A percentile compares a stretch with the other conserved stretches of the same genome.
Evolutionary conservation across 2,329 filamentous ascomycete species (phyloP).

Genomic region (Phaeosphaeria sp.): DNA sequence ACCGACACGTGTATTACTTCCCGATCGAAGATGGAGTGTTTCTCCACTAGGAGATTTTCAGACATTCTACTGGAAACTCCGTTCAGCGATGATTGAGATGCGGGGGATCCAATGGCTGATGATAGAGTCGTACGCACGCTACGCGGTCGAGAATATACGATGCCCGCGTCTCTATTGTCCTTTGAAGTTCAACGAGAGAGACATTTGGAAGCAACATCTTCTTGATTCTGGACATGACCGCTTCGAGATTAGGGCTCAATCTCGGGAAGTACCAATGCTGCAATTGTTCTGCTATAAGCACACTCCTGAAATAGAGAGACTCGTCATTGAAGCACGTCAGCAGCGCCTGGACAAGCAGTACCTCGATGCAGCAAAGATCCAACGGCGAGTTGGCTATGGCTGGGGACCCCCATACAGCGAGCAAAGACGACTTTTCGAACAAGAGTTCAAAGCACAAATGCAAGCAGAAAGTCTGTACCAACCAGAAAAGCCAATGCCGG

Average conservation of each 20-base stretch:
- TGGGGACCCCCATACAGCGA: conserved; percentile 4
- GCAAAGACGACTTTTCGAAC: conserved; percentile 9
- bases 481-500: neutral
- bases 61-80: neutral
- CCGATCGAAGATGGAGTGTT: conserved; percentile 1
- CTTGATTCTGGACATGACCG: neutral
- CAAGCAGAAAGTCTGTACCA: neutral
- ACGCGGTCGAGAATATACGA: conserved; percentile 8
- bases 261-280: neutral
- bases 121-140: conserved; percentile 10
- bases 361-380: neutral
- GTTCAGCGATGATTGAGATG: neutral
- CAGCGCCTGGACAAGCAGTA: neutral
- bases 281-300: neutral
- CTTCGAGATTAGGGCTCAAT: neutral
- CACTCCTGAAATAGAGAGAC: neutral
- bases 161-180: conserved; percentile 9
- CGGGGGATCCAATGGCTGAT: conserved; percentile 9
- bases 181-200: neutral
- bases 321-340: neutral
- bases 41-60: conserved; percentile 10
- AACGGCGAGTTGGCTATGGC: conserved; percentile 7
- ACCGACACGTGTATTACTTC: conserved; percentile 10
- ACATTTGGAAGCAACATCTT: neutral
- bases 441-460: conserved; percentile 5